Evolutionary conservation across 2,329 filamentous ascomycete species (phyloP).

Genomic region (Paecilomyces sp.): DNA sequence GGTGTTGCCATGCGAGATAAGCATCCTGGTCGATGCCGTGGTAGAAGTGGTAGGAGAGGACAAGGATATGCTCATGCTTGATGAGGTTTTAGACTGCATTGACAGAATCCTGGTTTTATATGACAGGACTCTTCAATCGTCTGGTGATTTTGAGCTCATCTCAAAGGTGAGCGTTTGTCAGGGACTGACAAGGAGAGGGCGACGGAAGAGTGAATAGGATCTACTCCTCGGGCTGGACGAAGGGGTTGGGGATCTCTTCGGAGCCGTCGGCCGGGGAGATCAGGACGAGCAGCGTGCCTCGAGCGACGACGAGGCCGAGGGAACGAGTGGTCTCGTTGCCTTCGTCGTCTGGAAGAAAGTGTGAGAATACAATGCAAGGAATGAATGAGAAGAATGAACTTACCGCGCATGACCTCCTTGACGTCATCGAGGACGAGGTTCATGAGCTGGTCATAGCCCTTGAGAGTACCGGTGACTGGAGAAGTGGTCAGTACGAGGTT

Average conservation of each 20-base stretch:
- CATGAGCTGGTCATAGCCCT: constrained; percentile 96
- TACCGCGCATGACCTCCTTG: constrained; percentile 82
- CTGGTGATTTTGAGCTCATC: not conserved
- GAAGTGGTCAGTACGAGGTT: constrained; percentile 3
- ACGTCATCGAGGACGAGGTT: constrained; percentile 95
- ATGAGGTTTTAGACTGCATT: not conserved
- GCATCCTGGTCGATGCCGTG: not conserved
- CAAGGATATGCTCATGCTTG: too few relatives aligned
- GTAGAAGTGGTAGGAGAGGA: too few relatives aligned
- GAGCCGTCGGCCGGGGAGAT: constrained; percentile 91
- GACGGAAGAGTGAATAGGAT: not conserved
- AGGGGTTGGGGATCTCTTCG: constrained; percentile 93
- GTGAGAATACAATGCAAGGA: not conserved
- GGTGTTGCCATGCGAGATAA: too few relatives aligned
- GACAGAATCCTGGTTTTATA: not conserved
- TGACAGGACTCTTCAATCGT: not conserved
- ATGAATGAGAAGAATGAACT: constrained; percentile 13
- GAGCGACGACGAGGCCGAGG: constrained; percentile 79
- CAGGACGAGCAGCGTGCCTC: constrained; percentile 85
- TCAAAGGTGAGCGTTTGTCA: not conserved
- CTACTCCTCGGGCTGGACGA: constrained; percentile 65
- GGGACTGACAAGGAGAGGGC: not conserved
- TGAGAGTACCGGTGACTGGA: constrained; percentile 76
- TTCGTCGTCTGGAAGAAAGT: constrained; percentile 64
- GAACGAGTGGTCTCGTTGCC: constrained; percentile 77